Base-by-base conservation (phyloP, 257 asterid genomes). In the Nicotiana otophora region DNA sequence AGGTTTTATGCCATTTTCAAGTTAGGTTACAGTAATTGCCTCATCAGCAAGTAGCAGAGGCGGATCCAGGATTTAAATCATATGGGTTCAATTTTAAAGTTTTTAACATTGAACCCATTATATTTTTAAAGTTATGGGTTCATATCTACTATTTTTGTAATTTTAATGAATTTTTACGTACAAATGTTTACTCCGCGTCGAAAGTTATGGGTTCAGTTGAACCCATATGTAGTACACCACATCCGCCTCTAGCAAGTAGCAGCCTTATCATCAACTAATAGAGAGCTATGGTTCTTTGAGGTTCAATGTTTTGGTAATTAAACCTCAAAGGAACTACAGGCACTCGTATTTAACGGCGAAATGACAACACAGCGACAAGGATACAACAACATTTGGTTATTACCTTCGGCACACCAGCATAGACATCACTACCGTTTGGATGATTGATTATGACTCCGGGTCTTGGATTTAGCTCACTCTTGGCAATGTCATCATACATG, bases 401-500 rank as follows among this genome's bases (percentile, higher is more conserved):
- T 86, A 92, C 99, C 98, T 96, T 96, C 0, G 98, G 99, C 68
- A 96, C 98, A 42, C 98, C 98, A 0, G 84, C 91, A 67, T 96
- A 96, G 84, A 96, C 99, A 80, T 96, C 94, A 9, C 64, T 89
- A 17, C 99, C 98, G 0, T 83, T 82, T 7, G 99, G 99, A 81
- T 84, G 92, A 81, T 96, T 96, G 85, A 96, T 94, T 53, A 96
- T 85, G 12, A 90, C 85, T 53, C 99, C 99, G 20, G 88, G 92
- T 53, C 95, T 87, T 16, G 99, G 98, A 87, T 96, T 96, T 76
- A 89, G 55, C 10, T 75, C 89, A 81, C 85, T 89, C 53, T 60
- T 84, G 4, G 97, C 99, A 4, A 96, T 96, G 82, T 96, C 99
- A 85, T 96, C 98, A 9, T 93, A 94, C 98, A 96, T 96, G 91